Conservation (phyloP, 2,329 filamentous ascomycete genomes). For the Xylariaceae sp. region DNA sequence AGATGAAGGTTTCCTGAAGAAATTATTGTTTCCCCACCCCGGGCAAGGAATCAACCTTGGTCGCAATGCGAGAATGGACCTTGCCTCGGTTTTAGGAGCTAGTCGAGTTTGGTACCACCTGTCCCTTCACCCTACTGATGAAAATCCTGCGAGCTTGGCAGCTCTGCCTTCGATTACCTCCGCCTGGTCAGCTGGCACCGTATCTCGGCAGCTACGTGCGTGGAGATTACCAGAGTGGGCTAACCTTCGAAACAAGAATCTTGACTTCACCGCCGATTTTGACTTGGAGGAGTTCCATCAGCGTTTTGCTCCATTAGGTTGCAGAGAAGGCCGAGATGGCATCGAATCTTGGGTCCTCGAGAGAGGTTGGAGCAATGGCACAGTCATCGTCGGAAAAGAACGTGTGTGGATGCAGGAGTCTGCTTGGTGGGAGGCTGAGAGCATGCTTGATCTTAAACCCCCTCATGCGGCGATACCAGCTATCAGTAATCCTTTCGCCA, state of each 20-base stretch:
- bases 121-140: conserved; percentile 88
- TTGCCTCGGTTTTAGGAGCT: conserved; percentile 74
- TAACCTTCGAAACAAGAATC: conserved; percentile 85
- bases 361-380: conserved; percentile 97
- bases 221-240: conserved; percentile 98
- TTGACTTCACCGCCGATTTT: conserved; percentile 97
- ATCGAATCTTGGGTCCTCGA: conserved; percentile 94
- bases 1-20: conserved; percentile 80
- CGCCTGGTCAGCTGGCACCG: conserved; percentile 89
- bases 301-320: conserved; percentile 83
- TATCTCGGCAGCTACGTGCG: conserved; percentile 89
- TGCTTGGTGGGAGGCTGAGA: conserved; percentile 98
- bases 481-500: conserved; percentile 42
- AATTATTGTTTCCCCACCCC: conserved; percentile 78
- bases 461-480: conserved; percentile 50
- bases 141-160: conserved; percentile 76
- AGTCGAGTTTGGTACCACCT: conserved; percentile 97
- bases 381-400: conserved; percentile 88
- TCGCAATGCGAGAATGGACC: conserved; percentile 77
- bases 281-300: conserved; percentile 90
- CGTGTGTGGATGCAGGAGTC: conserved; percentile 94
- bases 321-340: conserved; percentile 86
- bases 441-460: conserved; percentile 88
- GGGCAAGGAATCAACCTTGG: conserved; percentile 83
- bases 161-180: conserved; percentile 74